Evolutionary conservation across 1,139 yeast species (phyloP), one percentile per base, ranked within the genome.

Genomic region (Saccharomyces hybrid): DNA sequence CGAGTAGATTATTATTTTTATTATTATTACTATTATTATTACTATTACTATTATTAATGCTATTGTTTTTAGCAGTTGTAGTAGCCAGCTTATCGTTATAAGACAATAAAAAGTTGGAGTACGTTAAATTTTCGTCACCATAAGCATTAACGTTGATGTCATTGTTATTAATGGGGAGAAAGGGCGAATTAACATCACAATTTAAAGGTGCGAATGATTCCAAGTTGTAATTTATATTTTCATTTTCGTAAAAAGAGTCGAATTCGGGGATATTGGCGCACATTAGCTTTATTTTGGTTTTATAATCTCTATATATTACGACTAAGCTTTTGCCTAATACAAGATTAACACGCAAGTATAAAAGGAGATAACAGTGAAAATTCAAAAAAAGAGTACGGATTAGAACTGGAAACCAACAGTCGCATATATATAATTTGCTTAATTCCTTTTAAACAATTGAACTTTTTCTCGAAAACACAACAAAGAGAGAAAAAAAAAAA

Each of bases 371-470:
- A 9, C 6, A 2, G 3, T 4, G 4, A 25, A 38, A 20, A 11
- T 16, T 23, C 7, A 16, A 38, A 16, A 16, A 11, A 16, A 20
- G 44, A 20, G 25, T 13, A 16, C 7, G 2, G 13, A 38, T 20
- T 11, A 20, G 26, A 38, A 38, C 25, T 38, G 3, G 25, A 38
- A 5, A 38, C 13, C 6, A 14, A 38, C 11, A 23, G 44, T 2
- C 44, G 20, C 44, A 38, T 38, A 38, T 38, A 38, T 38, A 38
- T 38, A 38, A 38, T 38, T 20, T 38, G 20, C 44, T 38, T 38
- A 20, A 38, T 38, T 38, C 44, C 44, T 38, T 38, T 38, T 38
- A 38, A 38, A 38, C 44, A 38, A 38, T 38, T 38, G 44, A 38
- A 16, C 6, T 20, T 38, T 13, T 34, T 20, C 20, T 38, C 16